Evolutionary conservation across 2,329 filamentous ascomycete genomes (phyloP).

Genomic region (Hortaea werneckii): DNA sequence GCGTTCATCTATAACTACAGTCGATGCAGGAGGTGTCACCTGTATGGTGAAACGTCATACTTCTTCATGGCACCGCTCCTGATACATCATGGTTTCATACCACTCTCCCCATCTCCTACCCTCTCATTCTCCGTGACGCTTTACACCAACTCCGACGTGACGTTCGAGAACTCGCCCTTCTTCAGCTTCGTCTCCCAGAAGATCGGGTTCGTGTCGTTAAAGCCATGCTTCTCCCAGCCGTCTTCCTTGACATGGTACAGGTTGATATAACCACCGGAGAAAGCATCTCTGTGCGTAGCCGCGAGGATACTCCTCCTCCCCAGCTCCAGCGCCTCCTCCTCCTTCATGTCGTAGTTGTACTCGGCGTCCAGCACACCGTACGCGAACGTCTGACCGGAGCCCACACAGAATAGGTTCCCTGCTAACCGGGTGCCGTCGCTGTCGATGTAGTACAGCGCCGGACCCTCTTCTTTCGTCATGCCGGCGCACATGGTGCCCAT

Average conservation of each 20-base stretch:
- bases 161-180: conserved; percentile 96
- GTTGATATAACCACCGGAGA: conserved; percentile 97
- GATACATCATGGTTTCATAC: too few species aligned
- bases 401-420: conserved; percentile 96
- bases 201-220: conserved; percentile 95
- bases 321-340: conserved; percentile 82
- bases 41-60: too few species aligned
- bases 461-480: conserved; percentile 89
- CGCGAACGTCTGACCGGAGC: conserved; percentile 95
- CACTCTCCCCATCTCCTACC: too few species aligned
- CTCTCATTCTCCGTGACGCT: too few species aligned
- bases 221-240: conserved; percentile 97
- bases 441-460: conserved; percentile 98
- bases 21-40: background rate
- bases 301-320: conserved; percentile 88
- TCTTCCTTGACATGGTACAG: conserved; percentile 98
- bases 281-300: conserved; percentile 95
- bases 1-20: background rate
- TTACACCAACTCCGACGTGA: conserved; percentile 58
- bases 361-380: conserved; percentile 96
- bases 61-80: too few species aligned
- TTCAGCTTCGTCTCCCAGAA: conserved; percentile 99
- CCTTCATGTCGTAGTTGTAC: conserved; percentile 80
- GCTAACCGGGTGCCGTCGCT: conserved; percentile 85
- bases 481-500: conserved; percentile 99